A percentile compares a stretch with the other conserved stretches of the same genome.
These are phyloP conservation scores for Mantamonas sphyraenae DNA, from an alignment of 78 protist genomes.

Conservation along the genomic window DNA sequence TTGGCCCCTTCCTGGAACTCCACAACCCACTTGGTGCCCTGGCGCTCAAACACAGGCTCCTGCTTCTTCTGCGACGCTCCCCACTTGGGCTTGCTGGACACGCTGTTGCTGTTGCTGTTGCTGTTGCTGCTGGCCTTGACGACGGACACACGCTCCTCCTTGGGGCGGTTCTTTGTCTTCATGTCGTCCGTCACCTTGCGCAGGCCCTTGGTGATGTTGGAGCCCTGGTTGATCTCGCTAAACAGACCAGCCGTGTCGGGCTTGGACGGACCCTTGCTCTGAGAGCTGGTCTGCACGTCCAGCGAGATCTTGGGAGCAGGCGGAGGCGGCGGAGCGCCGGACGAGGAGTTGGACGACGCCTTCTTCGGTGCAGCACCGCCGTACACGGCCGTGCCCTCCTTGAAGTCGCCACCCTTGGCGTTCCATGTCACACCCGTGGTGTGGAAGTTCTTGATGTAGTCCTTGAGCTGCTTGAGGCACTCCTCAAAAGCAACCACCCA, in stretches of 20 bases:
- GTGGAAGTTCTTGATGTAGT: constrained; percentile 44
- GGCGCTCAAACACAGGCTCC: constrained; percentile 35
- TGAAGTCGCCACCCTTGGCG: constrained; percentile 6
- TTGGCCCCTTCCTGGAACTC: constrained; percentile 56
- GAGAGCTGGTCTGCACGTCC: not conserved
- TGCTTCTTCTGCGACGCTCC: constrained; percentile 4
- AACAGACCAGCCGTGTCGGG: not conserved
- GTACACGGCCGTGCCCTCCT: not conserved
- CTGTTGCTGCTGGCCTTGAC: too few species aligned
- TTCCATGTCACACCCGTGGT: constrained; percentile 45
- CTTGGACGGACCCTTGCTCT: not conserved
- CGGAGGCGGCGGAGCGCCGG: not conserved
- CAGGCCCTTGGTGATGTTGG: constrained; percentile 55
- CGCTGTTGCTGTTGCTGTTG: too few species aligned
- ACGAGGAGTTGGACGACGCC: not conserved
- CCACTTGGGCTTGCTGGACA: not conserved
- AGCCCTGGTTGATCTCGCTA: not conserved
- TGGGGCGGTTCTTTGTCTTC: constrained; percentile 72
- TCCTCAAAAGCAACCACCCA: constrained; percentile 21
- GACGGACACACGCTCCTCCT: constrained; percentile 24
- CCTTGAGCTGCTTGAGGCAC: constrained; percentile 16
- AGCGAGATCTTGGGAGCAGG: not conserved
- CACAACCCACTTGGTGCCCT: constrained; percentile 77
- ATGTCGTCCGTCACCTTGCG: constrained; percentile 62
- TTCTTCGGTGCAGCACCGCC: not conserved